Conservation (phyloP, 306 rosid genomes). For the Acacia melanoxylon region DNA sequence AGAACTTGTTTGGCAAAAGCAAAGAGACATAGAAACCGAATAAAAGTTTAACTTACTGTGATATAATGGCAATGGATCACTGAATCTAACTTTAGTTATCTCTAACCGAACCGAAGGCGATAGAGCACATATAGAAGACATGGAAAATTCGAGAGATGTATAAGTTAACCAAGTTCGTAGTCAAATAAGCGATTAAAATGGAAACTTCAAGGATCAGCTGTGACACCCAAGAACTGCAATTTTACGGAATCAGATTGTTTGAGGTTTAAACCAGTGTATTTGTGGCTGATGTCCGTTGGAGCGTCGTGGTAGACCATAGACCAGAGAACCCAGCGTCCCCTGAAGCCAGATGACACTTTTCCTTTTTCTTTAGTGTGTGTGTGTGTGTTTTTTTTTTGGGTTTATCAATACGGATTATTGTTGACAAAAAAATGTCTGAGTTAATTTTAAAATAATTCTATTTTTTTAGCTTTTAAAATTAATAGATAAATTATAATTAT, state of each 20-base stretch:
- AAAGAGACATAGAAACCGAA: background rate
- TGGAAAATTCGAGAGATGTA: constrained; percentile 8
- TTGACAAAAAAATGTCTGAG: too few species aligned
- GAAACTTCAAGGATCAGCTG: constrained; percentile 6
- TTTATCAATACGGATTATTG: too few species aligned
- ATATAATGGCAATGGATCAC: constrained; percentile 46
- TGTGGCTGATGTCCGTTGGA: constrained; percentile 41
- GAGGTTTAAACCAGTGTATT: constrained; percentile 13
- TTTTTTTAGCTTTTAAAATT: too few species aligned
- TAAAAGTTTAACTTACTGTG: constrained; percentile 41
- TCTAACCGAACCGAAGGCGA: constrained; percentile 25
- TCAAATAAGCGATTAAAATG: background rate
- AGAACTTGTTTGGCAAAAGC: background rate
- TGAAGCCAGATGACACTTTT: background rate
- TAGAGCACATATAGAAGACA: constrained; percentile 51
- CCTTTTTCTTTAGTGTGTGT: too few species aligned
- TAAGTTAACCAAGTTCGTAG: background rate
- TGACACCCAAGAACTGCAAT: background rate
- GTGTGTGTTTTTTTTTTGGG: background rate
- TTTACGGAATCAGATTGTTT: background rate
- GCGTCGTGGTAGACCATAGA: constrained; percentile 54
- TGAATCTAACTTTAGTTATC: constrained; percentile 2
- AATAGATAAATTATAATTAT: too few species aligned
- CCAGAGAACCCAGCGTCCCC: constrained; percentile 19
- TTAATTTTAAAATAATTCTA: too few species aligned